Conservation (phyloP, 1,139 yeast genomes). For the Yamadazyma conglobata region DNA sequence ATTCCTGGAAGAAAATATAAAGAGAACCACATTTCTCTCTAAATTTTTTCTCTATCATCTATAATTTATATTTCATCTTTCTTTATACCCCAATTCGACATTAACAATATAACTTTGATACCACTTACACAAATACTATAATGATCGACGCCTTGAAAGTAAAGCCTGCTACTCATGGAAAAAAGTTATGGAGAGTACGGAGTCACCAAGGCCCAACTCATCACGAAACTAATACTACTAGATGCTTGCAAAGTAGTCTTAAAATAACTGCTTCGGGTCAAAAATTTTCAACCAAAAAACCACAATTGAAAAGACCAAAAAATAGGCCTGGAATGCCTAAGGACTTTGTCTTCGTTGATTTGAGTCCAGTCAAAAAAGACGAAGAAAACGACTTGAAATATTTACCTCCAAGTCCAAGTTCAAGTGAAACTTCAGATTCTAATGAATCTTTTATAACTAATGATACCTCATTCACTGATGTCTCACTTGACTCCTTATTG, state of each 20-base stretch:
- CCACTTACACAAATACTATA: slow-evolving; percentile 11
- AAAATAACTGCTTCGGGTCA: slow-evolving; percentile 37
- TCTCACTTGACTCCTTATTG: slow-evolving; percentile 8
- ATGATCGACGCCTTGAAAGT: too few species aligned
- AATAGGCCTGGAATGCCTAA: slow-evolving; percentile 50
- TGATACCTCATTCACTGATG: slow-evolving; percentile 13
- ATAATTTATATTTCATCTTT: slow-evolving; percentile 7
- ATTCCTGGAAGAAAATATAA: slow-evolving; percentile 6
- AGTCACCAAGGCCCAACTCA: slow-evolving; percentile 19
- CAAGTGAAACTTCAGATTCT: slow-evolving; percentile 14
- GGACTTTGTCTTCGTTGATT: slow-evolving; percentile 54
- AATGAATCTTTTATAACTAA: slow-evolving; percentile 14
- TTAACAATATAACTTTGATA: slow-evolving; percentile 13
- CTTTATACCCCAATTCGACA: slow-evolving; percentile 15
- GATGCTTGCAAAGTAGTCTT: slow-evolving; percentile 45
- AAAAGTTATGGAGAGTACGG: slow-evolving; percentile 48
- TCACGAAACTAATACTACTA: slow-evolving; percentile 21
- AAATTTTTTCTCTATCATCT: slow-evolving; percentile 1
- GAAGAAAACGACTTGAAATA: slow-evolving; percentile 13
- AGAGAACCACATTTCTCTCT: slow-evolving; percentile 2
- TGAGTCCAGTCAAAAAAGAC: slow-evolving; percentile 47
- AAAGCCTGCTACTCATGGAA: slow-evolving; percentile 47
- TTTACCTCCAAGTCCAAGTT: slow-evolving; percentile 14
- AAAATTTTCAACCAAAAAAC: slow-evolving; percentile 36
- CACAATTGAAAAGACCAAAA: slow-evolving; percentile 50